Percentiles rank a stretch among this genome's conserved stretches.
phyloP scores from a whole-genome alignment of 805 yeast species.

The Brettanomyces custersianus region DNA sequence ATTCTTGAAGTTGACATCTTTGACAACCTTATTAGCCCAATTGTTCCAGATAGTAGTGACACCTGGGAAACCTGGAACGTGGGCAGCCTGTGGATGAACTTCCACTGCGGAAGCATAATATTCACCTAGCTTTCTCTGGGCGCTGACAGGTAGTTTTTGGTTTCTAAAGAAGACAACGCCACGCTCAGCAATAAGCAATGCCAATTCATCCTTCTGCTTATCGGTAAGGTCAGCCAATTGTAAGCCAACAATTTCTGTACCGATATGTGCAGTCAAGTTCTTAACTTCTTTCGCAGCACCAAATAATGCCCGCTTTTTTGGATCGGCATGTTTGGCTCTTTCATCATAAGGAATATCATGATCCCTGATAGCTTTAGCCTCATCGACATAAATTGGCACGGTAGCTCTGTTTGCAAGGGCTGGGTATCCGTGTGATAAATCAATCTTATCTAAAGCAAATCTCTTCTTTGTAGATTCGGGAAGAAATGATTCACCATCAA shows the following conservation, averaged over 20 bases:
- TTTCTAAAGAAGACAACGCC: conserved; percentile 43
- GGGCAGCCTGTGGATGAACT: conserved; percentile 20
- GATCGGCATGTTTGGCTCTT: conserved; percentile 29
- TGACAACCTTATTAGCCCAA: conserved; percentile 19
- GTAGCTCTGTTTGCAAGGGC: conserved; percentile 24
- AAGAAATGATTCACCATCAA: conserved; percentile 9
- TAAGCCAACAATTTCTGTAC: conserved; percentile 40
- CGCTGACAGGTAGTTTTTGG: conserved; percentile 21
- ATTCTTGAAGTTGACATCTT: conserved; percentile 15
- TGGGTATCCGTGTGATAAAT: conserved; percentile 31
- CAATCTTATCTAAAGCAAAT: conserved; percentile 16
- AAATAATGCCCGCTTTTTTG: conserved; percentile 31
- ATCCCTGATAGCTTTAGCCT: conserved; percentile 29
- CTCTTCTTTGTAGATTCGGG: conserved; percentile 21
- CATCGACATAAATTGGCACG: conserved; percentile 32
- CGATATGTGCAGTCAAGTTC: conserved; percentile 36
- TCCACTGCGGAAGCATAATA: conserved; percentile 31
- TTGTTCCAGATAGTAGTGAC: conserved; percentile 35
- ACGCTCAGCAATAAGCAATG: conserved; percentile 38
- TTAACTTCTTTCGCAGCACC: conserved; percentile 31
- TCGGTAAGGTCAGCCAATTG: conserved; percentile 33
- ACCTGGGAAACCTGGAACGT: conserved; percentile 29
- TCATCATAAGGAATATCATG: conserved; percentile 27
- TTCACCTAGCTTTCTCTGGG: conserved; percentile 9
- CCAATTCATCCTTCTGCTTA: conserved; percentile 38